Evolutionary conservation across 768 basidiomycete species (phyloP), one percentile per base, ranked within the genome.

Genomic region (Suillus fuscotomentosus): DNA sequence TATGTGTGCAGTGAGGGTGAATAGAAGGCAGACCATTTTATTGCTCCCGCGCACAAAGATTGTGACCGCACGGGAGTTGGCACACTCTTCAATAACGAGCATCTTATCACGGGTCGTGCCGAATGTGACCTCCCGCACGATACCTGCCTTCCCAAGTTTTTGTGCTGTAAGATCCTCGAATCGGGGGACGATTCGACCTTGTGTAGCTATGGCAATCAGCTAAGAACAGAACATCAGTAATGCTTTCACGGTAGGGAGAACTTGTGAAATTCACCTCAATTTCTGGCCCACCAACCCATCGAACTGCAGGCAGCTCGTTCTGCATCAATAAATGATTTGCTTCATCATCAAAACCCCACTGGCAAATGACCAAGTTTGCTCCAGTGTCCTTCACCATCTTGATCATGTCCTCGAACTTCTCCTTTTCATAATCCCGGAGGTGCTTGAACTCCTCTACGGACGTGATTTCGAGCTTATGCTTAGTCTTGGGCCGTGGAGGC

Each of bases 311-410:
- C 42, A 99, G 83, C 15, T 96, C 94, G 70, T 98, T 99, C 81
- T 97, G 95, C 94, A 99, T 95, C 68, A 99, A 78, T 70, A 99
- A 69, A 75, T 99, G 97, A 74, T 99, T 99, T 51, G 97, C 97
- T 79, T 99, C 97, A 72, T 99, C 97, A 74, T 99, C 97, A 73
- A 99, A 99, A 65, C 97, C 97, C 97, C 97, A 99, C 75, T 99
- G 97, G 78, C 97, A 99, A 70, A 99, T 98, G 68, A 99, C 97
- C 65, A 99, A 79, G 78, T 99, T 99, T 15, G 97, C 97, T 43
- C 97, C 97, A 17, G 96, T 92, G 70, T 97, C 90, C 77, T 98
- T 97, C 64, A 99, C 96, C 75, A 87, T 82, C 78, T 91, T 90
- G 77, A 99, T 98, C 97, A 99, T 99, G 73, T 95, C 91, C 67